These are phyloP conservation scores for Colletotrichum cereale DNA, from an alignment of 2,329 filamentous ascomycete genomes.

Conservation along the genomic window DNA sequence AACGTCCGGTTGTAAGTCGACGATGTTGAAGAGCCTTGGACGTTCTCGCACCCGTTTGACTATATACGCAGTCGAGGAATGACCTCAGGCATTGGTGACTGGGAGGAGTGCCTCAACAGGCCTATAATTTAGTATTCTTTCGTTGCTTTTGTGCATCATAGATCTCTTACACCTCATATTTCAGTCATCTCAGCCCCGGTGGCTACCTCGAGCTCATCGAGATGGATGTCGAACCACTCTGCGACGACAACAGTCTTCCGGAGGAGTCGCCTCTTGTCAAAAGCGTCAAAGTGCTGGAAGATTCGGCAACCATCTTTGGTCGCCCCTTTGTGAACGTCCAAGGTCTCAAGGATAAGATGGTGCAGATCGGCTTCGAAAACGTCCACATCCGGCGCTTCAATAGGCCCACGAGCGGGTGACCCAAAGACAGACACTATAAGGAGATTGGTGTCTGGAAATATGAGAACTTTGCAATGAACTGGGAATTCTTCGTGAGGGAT, in stretches of 20 bases:
- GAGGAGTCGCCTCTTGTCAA: conserved; percentile 45
- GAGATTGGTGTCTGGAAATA: conserved; percentile 50
- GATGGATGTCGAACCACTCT: conserved; percentile 51
- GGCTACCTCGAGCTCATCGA: conserved; percentile 60
- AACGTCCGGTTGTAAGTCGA: conserved; percentile 63
- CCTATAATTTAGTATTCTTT: conserved; percentile 44
- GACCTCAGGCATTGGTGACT: conserved; percentile 49
- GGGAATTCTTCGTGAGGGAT: conserved; percentile 47
- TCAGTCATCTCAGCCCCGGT: conserved; percentile 52
- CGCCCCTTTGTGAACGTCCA: background rate
- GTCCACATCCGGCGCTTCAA: conserved; percentile 38
- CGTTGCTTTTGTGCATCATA: background rate
- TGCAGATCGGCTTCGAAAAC: conserved; percentile 50
- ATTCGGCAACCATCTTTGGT: background rate
- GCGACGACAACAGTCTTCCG: conserved; percentile 55
- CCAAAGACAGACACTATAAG: conserved; percentile 49
- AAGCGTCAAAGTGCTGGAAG: conserved; percentile 24
- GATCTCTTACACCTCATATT: background rate
- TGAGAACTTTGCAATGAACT: conserved; percentile 48
- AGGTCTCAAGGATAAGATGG: conserved; percentile 28
- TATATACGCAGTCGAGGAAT: conserved; percentile 55
- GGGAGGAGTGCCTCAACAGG: conserved; percentile 51
- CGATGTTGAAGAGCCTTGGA: conserved; percentile 56
- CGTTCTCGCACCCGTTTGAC: conserved; percentile 53
- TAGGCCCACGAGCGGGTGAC: conserved; percentile 53